These are phyloP conservation scores for Corchorus capsularis DNA, from an alignment of 345 rosid species.

Conservation along the genomic window DNA sequence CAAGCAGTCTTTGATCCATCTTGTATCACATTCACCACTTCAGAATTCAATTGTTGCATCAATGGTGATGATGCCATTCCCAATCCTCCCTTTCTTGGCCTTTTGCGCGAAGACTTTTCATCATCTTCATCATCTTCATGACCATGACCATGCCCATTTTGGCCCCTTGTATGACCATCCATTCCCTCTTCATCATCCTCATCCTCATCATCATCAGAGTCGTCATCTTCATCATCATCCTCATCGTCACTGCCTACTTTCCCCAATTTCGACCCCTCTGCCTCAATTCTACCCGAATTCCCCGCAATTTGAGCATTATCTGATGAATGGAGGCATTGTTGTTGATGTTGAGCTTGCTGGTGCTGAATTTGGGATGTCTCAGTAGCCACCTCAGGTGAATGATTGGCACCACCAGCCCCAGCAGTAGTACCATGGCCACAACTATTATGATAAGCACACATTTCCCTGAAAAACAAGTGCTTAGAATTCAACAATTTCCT, in stretches of 20 bases:
- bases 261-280: conserved; percentile 41
- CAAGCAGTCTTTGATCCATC: conserved; percentile 57
- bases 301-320: conserved; percentile 30
- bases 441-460: conserved; percentile 96
- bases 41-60: conserved; percentile 53
- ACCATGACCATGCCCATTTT: conserved; percentile 39
- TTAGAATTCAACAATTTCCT: conserved; percentile 83
- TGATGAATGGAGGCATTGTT: conserved; percentile 57
- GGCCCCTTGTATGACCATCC: conserved; percentile 38
- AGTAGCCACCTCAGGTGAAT: conserved; percentile 38
- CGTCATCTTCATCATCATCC: conserved; percentile 43
- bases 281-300: conserved; percentile 32
- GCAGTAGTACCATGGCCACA: conserved; percentile 57
- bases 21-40: conserved; percentile 46
- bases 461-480: conserved; percentile 89
- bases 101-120: conserved; percentile 33
- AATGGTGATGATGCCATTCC: conserved; percentile 26
- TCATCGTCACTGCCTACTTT: conserved; percentile 54
- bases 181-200: conserved; percentile 44
- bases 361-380: conserved; percentile 41
- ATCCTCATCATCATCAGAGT: conserved; percentile 33
- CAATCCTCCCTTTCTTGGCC: conserved; percentile 36
- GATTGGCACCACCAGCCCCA: conserved; percentile 35
- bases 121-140: conserved; percentile 44
- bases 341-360: conserved; percentile 43